Percentiles rank a stretch among this genome's conserved stretches.
Evolutionary conservation across 2,329 filamentous ascomycete genomes (phyloP).

Genomic region (Pestalotiopsis sp.): DNA sequence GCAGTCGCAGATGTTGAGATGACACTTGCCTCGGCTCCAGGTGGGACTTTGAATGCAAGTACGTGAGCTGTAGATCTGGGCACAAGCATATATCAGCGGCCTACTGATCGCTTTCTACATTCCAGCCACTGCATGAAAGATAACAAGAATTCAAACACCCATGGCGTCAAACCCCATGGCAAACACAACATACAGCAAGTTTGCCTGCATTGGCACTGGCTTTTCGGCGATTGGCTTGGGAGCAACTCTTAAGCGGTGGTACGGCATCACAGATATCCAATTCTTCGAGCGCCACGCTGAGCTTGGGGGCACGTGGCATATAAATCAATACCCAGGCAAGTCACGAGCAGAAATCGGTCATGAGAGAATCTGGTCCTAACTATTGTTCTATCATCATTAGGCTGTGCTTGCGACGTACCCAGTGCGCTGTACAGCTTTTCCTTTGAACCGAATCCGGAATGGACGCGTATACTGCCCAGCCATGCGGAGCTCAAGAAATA

Average conservation of each 20-base stretch:
- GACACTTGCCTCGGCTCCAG: not conserved
- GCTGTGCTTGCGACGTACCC: slow-evolving; percentile 57
- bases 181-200: not conserved
- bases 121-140: not conserved
- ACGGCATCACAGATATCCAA: slow-evolving; percentile 58
- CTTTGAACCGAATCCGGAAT: slow-evolving; percentile 60
- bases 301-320: slow-evolving; percentile 65
- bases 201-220: slow-evolving; percentile 52
- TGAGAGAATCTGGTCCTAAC: too few species aligned
- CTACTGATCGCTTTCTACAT: not conserved
- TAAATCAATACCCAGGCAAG: slow-evolving; percentile 59
- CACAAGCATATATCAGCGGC: too few species aligned
- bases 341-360: not conserved
- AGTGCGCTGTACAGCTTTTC: slow-evolving; percentile 56
- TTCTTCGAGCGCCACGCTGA: slow-evolving; percentile 60
- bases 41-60: not conserved
- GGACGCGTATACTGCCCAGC: slow-evolving; percentile 57
- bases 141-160: not conserved
- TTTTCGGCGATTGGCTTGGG: slow-evolving; percentile 64
- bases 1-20: not conserved
- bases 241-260: slow-evolving; percentile 55
- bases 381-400: slow-evolving; percentile 10
- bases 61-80: not conserved
- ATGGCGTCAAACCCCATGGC: not conserved
- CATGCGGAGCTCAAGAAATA: slow-evolving; percentile 58